These are phyloP conservation scores for Moesziomyces parantarcticus DNA, from an alignment of 1,284 basidiomycete genomes.

Conservation along the genomic window DNA sequence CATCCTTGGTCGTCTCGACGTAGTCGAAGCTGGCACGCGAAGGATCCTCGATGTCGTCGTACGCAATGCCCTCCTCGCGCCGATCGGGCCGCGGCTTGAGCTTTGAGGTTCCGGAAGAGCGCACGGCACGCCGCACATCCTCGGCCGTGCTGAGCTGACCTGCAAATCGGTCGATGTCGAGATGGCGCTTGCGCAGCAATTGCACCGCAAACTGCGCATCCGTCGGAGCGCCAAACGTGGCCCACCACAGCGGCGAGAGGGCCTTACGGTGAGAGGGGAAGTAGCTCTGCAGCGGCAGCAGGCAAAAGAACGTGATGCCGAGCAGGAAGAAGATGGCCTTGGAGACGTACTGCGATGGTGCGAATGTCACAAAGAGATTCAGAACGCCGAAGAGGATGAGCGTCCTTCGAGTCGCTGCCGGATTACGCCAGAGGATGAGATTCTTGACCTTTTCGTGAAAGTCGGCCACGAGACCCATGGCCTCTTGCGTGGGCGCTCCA, in stretches of 20 bases:
- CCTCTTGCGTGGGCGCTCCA: conserved; percentile 56
- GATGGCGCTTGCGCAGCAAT: conserved; percentile 61
- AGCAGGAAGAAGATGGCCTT: conserved; percentile 58
- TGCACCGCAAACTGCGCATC: conserved; percentile 66
- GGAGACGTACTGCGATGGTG: conserved; percentile 51
- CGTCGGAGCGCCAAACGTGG: conserved; percentile 64
- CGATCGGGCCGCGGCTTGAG: conserved; percentile 34
- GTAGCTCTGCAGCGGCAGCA: conserved; percentile 64
- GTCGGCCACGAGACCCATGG: conserved; percentile 61
- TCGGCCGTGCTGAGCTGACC: conserved; percentile 22
- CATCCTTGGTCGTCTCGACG: conserved; percentile 40
- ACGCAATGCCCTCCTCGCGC: conserved; percentile 41
- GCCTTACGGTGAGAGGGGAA: conserved; percentile 66
- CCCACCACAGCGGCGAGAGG: conserved; percentile 65
- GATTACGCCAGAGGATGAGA: conserved; percentile 65
- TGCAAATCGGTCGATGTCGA: conserved; percentile 38
- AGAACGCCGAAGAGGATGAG: conserved; percentile 50
- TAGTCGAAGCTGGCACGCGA: conserved; percentile 42
- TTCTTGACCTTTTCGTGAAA: conserved; percentile 67
- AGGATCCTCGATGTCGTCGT: conserved; percentile 43
- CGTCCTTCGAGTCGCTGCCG: conserved; percentile 56
- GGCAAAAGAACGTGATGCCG: conserved; percentile 62
- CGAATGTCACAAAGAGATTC: conserved; percentile 57
- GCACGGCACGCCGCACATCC: conserved; percentile 38
- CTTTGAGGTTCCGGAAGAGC: conserved; percentile 12